These are phyloP conservation scores for Begonia peltatifolia DNA, from an alignment of 306 rosid species.

Conservation along the genomic window DNA sequence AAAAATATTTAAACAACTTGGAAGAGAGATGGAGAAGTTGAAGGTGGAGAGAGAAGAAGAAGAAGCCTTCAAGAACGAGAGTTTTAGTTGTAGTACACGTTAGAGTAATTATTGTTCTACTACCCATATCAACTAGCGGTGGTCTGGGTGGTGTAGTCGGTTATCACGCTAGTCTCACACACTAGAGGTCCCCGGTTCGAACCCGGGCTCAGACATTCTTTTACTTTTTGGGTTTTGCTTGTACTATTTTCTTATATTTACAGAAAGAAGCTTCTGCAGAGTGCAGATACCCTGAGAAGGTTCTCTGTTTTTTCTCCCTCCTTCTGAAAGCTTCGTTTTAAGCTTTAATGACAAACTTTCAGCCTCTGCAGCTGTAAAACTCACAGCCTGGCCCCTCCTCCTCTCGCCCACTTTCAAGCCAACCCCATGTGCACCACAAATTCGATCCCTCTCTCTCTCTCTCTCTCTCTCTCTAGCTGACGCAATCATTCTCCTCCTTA, in stretches of 20 bases:
- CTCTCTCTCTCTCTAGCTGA: constrained; percentile 7
- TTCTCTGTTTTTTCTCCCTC: no score
- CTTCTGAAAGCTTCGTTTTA: no score
- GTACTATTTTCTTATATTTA: no score
- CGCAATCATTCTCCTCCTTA: constrained; percentile 11
- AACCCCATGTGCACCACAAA: constrained; percentile 14
- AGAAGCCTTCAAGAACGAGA: neutral
- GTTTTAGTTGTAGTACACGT: no score
- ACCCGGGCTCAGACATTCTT: constrained; percentile 64
- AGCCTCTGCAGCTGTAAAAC: neutral
- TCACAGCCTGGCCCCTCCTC: constrained; percentile 36
- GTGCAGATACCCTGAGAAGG: no score
- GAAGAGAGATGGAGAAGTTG: no score
- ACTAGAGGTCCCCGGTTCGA: constrained; percentile 94
- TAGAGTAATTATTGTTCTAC: no score
- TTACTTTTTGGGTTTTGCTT: no score
- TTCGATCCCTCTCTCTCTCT: neutral
- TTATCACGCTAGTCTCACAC: constrained; percentile 85
- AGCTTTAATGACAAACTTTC: neutral
- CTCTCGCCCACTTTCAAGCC: constrained; percentile 18
- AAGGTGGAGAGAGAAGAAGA: neutral
- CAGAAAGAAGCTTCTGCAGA: no score
- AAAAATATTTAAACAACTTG: no score
- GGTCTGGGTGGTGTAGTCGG: constrained; percentile 95
- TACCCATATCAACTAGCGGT: no score